Evolutionary conservation across 306 rosid genomes (phyloP).

Genomic region (Cucumis melo): DNA sequence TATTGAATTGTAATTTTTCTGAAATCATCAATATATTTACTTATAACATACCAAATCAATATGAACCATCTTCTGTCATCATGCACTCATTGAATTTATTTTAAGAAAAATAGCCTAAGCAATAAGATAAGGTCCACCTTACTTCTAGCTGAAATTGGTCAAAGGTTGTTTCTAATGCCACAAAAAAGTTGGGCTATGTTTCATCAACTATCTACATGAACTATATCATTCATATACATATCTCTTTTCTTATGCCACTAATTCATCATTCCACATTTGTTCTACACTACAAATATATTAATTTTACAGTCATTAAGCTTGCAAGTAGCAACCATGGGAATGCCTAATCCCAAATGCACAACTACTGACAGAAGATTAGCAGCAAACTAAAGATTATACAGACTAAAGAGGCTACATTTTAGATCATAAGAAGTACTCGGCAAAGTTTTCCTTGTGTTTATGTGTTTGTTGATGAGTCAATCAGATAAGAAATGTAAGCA

Average conservation of each 20-base stretch:
- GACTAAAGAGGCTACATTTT: not conserved
- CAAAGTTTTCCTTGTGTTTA: constrained; percentile 25
- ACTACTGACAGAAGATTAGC: not conserved
- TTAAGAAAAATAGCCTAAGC: too few species aligned
- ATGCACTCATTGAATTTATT: too few species aligned
- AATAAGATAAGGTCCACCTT: too few species aligned
- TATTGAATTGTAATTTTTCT: too few species aligned
- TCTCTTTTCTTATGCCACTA: not conserved
- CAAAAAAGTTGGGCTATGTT: too few species aligned
- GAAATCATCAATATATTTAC: too few species aligned
- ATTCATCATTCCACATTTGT: not conserved
- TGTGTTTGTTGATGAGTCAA: not conserved
- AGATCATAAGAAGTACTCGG: constrained; percentile 43
- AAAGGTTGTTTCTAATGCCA: too few species aligned
- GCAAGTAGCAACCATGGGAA: not conserved
- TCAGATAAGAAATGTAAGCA: not conserved
- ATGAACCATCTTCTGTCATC: too few species aligned
- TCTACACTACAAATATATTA: not conserved
- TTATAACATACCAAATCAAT: too few species aligned
- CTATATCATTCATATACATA: too few species aligned
- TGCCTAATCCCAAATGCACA: not conserved
- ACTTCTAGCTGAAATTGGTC: too few species aligned
- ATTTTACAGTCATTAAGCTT: not conserved
- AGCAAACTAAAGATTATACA: not conserved
- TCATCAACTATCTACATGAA: too few species aligned